Conservation (phyloP, 495 filamentous ascomycete species). For the Aspergillus indologenus region DNA sequence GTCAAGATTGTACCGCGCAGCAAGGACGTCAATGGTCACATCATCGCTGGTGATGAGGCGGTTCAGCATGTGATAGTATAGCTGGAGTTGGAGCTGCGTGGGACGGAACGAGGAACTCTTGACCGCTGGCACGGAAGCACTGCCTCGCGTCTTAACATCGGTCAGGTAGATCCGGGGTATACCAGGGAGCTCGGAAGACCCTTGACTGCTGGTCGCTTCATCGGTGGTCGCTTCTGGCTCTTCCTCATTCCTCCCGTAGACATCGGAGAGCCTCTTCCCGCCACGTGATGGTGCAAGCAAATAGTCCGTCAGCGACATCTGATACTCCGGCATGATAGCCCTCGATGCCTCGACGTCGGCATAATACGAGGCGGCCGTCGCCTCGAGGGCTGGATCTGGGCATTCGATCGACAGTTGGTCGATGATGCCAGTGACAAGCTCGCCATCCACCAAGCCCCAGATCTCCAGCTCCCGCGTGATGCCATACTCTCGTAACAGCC, state of each 20-base stretch:
- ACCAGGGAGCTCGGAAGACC: conserved; percentile 27
- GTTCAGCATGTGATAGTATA: conserved; percentile 85
- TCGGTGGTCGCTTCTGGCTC: conserved; percentile 8
- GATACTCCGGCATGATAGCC: conserved; percentile 47
- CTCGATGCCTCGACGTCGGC: conserved; percentile 32
- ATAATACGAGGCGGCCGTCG: conserved; percentile 39
- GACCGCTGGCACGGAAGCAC: conserved; percentile 56
- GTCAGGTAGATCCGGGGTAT: conserved; percentile 65
- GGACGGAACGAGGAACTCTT: conserved; percentile 66
- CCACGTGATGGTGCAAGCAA: conserved; percentile 42
- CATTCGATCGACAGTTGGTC: conserved; percentile 79
- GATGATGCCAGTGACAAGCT: conserved; percentile 84
- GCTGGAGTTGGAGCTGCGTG: conserved; percentile 80
- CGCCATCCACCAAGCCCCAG: conserved; percentile 84
- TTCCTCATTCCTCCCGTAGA: conserved; percentile 13
- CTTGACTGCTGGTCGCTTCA: conserved; percentile 12
- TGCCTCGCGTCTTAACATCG: conserved; percentile 82
- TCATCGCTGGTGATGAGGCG: conserved; percentile 64
- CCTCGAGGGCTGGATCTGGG: conserved; percentile 68
- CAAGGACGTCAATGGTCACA: conserved; percentile 63
- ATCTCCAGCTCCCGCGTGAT: conserved; percentile 86
- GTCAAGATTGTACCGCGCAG: conserved; percentile 67
- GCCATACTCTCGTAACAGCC: conserved; percentile 71
- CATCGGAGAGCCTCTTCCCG: conserved; percentile 36
- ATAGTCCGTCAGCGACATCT: conserved; percentile 52